Evolutionary conservation across 2,329 filamentous ascomycete genomes (phyloP).

Genomic region (Sphaerulina musiva): DNA sequence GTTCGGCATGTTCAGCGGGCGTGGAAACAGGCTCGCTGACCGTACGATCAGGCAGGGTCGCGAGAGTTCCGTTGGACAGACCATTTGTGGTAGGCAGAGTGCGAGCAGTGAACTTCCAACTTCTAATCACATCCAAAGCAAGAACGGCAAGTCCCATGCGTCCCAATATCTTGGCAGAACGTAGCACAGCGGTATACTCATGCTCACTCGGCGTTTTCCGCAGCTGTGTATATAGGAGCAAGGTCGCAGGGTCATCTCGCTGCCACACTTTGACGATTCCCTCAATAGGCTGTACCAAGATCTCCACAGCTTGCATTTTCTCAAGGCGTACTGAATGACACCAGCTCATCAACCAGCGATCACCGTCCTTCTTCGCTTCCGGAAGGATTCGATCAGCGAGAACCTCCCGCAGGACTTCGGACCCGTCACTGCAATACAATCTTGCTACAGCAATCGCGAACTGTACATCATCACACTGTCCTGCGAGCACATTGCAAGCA

Average conservation of each 20-base stretch:
- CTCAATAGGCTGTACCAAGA: conserved; percentile 64
- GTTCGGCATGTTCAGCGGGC: conserved; percentile 6
- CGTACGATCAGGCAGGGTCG: conserved; percentile 25
- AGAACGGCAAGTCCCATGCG: conserved; percentile 68
- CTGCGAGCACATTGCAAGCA: conserved; percentile 77
- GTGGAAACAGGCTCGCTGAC: neutral
- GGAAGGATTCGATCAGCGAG: conserved; percentile 74
- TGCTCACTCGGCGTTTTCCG: conserved; percentile 58
- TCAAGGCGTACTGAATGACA: conserved; percentile 85
- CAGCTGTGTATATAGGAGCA: conserved; percentile 81
- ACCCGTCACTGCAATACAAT: conserved; percentile 80
- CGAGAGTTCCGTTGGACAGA: conserved; percentile 9
- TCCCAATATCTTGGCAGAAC: conserved; percentile 58
- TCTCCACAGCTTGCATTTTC: conserved; percentile 75
- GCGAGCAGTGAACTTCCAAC: conserved; percentile 66
- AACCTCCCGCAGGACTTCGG: conserved; percentile 64
- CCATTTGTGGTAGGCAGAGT: conserved; percentile 10
- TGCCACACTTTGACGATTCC: conserved; percentile 59
- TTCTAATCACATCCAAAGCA: conserved; percentile 74
- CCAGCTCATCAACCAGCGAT: conserved; percentile 93
- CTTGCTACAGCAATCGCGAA: conserved; percentile 82
- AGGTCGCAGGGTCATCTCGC: conserved; percentile 80
- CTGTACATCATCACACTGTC: conserved; percentile 81
- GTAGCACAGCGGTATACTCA: conserved; percentile 59
- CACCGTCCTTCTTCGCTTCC: conserved; percentile 70